Percentiles rank a stretch among this genome's conserved stretches.
Conservation (phyloP, 2,329 filamentous ascomycete genomes). For the Colletotrichum somersetense region DNA sequence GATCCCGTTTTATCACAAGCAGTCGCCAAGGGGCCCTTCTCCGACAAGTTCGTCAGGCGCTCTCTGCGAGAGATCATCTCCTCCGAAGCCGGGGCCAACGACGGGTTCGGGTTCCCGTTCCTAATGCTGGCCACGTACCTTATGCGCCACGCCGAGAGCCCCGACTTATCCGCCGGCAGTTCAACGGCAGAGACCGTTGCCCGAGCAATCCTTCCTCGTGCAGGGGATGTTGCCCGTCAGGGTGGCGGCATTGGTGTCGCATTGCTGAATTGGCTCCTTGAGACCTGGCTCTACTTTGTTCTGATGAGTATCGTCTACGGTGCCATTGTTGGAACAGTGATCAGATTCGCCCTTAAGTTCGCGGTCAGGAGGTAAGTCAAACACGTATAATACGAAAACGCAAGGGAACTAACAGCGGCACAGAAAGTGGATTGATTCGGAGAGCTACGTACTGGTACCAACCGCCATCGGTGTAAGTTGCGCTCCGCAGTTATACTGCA, state of each 20-base stretch:
- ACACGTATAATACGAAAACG: too few species aligned
- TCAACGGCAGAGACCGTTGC: conserved; percentile 4
- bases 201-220: conserved; percentile 35
- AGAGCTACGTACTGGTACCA: conserved; percentile 66
- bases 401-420: not conserved
- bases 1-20: conserved; percentile 73
- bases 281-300: conserved; percentile 72
- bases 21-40: conserved; percentile 72
- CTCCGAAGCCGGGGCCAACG: conserved; percentile 71
- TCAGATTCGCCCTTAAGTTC: conserved; percentile 61
- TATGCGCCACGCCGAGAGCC: conserved; percentile 64
- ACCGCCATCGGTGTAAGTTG: conserved; percentile 59
- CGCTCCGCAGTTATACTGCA: conserved; percentile 42
- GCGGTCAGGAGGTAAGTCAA: conserved; percentile 51
- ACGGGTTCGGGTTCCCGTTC: conserved; percentile 73
- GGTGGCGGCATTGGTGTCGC: conserved; percentile 65
- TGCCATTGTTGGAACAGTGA: conserved; percentile 61
- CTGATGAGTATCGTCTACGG: conserved; percentile 66
- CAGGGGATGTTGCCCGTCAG: conserved; percentile 60
- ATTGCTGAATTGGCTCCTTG: conserved; percentile 68
- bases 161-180: conserved; percentile 36
- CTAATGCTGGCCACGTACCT: conserved; percentile 70
- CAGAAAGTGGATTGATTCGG: conserved; percentile 67
- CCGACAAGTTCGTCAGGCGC: conserved; percentile 71
- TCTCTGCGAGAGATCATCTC: conserved; percentile 72